These are phyloP conservation scores for Clitoria ternatea DNA, from an alignment of 306 rosid genomes.

Conservation along the genomic window DNA sequence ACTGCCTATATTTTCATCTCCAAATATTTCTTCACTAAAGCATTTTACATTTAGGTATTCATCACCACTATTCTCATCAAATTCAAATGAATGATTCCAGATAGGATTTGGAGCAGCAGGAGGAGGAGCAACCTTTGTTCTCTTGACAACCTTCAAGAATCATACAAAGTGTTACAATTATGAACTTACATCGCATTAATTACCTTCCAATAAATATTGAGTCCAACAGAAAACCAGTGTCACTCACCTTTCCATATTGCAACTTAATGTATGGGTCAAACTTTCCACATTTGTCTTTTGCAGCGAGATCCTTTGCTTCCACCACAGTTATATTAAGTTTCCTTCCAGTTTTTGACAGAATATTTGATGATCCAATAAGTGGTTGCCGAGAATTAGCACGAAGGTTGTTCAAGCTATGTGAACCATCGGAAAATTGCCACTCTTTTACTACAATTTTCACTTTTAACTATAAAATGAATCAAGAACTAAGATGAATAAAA, in stretches of 20 bases:
- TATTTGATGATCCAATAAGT: slow-evolving; percentile 50
- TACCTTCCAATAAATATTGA: neutral
- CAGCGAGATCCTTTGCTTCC: slow-evolving; percentile 61
- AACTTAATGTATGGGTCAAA: slow-evolving; percentile 53
- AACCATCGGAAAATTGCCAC: slow-evolving; percentile 89
- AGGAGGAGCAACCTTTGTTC: slow-evolving; percentile 48
- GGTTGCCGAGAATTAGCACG: slow-evolving; percentile 34
- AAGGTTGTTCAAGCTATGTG: slow-evolving; percentile 47
- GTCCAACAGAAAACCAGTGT: neutral
- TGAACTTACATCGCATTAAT: neutral
- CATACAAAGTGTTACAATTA: neutral
- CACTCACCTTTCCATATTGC: slow-evolving; percentile 74
- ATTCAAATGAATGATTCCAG: slow-evolving; percentile 78
- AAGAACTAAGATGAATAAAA: neutral
- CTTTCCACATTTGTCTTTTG: slow-evolving; percentile 60
- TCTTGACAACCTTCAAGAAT: slow-evolving; percentile 52
- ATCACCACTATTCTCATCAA: slow-evolving; percentile 76
- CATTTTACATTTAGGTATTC: slow-evolving; percentile 80
- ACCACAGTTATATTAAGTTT: slow-evolving; percentile 54
- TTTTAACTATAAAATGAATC: slow-evolving; percentile 49
- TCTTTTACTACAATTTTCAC: slow-evolving; percentile 63
- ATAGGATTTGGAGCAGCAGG: slow-evolving; percentile 47
- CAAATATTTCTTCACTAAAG: slow-evolving; percentile 64
- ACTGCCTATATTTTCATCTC: slow-evolving; percentile 77
- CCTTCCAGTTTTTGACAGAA: slow-evolving; percentile 61